phyloP scores from a whole-genome alignment of 176 grass and related monocot species.

The Saccharum officinarum region DNA sequence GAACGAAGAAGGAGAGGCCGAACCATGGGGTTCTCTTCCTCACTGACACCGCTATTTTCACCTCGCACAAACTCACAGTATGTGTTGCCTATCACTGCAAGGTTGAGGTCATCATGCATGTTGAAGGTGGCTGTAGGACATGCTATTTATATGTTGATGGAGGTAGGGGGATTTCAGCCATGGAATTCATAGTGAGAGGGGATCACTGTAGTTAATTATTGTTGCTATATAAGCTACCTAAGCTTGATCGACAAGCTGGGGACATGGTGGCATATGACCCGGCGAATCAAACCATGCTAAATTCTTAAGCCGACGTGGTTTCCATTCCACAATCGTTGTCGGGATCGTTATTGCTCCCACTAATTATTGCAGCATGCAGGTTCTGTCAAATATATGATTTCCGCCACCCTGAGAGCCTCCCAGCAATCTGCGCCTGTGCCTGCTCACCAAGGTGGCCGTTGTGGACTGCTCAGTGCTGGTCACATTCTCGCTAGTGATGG shows the following conservation, averaged over 20 bases:
- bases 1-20: conserved; percentile 9
- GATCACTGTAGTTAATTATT: neutral
- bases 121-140: no score
- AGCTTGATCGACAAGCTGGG: neutral
- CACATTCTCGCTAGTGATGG: no score
- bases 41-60: neutral
- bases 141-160: neutral
- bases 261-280: neutral
- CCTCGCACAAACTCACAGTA: neutral
- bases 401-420: no score
- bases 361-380: no score
- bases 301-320: neutral
- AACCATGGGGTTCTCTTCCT: neutral
- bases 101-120: neutral
- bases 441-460: no score
- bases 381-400: no score
- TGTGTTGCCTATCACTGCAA: neutral
- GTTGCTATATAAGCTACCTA: neutral
- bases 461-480: no score
- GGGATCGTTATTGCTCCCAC: neutral
- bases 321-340: conserved; percentile 5
- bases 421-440: no score
- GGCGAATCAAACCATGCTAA: no score
- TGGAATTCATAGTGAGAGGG: neutral
- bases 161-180: neutral